These are phyloP conservation scores for Paracoccidioides lutzii DNA, from an alignment of 2,329 filamentous ascomycete species.

Conservation along the genomic window DNA sequence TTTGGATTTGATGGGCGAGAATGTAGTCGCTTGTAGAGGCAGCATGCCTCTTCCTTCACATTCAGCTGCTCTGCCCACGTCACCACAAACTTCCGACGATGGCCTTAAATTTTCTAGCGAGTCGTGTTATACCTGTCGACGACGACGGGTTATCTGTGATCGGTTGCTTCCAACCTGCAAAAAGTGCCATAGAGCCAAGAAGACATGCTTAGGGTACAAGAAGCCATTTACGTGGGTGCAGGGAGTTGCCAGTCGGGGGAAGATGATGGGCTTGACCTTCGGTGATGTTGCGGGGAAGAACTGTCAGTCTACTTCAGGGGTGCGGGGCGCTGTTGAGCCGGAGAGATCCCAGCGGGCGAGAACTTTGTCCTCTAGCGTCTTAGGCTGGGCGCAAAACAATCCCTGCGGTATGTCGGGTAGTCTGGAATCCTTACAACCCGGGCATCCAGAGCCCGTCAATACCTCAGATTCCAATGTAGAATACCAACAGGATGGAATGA, in stretches of 20 bases:
- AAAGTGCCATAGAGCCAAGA: conserved; percentile 31
- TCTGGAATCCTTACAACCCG: too few species aligned
- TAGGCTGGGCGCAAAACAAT: not conserved
- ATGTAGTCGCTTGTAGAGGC: not conserved
- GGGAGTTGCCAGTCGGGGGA: conserved; percentile 32
- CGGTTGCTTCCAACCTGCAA: conserved; percentile 30
- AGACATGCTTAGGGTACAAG: conserved; percentile 32
- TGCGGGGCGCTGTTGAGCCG: not conserved
- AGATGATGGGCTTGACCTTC: conserved; percentile 42
- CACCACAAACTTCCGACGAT: not conserved
- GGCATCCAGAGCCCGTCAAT: not conserved
- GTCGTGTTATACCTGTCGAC: conserved; percentile 32
- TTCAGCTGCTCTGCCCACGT: not conserved
- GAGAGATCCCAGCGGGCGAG: conserved; percentile 5
- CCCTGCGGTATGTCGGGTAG: not conserved
- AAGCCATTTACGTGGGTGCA: conserved; percentile 33
- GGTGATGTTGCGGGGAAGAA: conserved; percentile 21
- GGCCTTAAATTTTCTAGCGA: not conserved
- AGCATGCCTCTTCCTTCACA: not conserved
- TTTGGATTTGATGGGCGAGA: not conserved
- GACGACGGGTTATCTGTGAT: conserved; percentile 33
- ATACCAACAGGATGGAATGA: not conserved
- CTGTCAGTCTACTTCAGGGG: not conserved
- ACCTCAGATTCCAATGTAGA: not conserved
- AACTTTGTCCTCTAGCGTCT: too few species aligned